These are phyloP conservation scores for Baudoinia panamericana DNA, from an alignment of 495 filamentous ascomycete species.

Conservation along the genomic window DNA sequence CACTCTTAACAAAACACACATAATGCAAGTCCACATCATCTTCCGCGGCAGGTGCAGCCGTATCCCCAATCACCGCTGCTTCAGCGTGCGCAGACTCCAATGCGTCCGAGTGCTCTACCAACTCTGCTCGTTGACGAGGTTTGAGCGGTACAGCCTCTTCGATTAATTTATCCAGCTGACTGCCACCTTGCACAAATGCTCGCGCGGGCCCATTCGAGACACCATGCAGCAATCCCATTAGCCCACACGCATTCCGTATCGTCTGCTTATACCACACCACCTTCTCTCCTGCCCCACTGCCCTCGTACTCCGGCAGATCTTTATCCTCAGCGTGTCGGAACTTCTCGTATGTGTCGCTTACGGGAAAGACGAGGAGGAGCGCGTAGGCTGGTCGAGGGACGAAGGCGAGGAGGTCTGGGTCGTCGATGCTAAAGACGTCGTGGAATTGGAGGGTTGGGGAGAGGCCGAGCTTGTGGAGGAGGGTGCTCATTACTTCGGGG, in stretches of 20 bases:
- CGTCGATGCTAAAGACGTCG: slow-evolving; percentile 43
- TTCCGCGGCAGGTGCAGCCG: slow-evolving; percentile 27
- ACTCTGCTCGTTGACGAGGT: slow-evolving; percentile 26
- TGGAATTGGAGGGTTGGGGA: slow-evolving; percentile 41
- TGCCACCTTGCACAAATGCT: slow-evolving; percentile 25
- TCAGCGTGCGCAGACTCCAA: slow-evolving; percentile 30
- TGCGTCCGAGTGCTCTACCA: slow-evolving; percentile 30
- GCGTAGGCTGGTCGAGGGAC: slow-evolving; percentile 45
- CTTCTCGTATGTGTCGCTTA: slow-evolving; percentile 37
- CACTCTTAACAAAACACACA: slow-evolving; percentile 33
- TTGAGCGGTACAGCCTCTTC: slow-evolving; percentile 33
- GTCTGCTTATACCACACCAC: slow-evolving; percentile 54
- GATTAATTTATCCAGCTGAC: slow-evolving; percentile 22
- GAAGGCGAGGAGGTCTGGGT: slow-evolving; percentile 42
- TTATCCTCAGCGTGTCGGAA: slow-evolving; percentile 32
- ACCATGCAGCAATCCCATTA: slow-evolving; percentile 49
- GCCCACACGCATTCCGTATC: slow-evolving; percentile 51
- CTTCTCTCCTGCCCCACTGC: slow-evolving; percentile 39
- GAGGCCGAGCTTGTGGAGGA: slow-evolving; percentile 43
- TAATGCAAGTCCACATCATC: slow-evolving; percentile 32
- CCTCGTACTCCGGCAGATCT: slow-evolving; percentile 33
- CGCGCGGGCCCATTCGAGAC: slow-evolving; percentile 40
- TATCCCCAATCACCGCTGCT: slow-evolving; percentile 29
- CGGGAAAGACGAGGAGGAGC: slow-evolving; percentile 43
- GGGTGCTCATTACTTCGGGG: slow-evolving; percentile 42